phyloP scores from a whole-genome alignment of 2,329 filamentous ascomycete genomes.

The Diaporthe humulicola region DNA sequence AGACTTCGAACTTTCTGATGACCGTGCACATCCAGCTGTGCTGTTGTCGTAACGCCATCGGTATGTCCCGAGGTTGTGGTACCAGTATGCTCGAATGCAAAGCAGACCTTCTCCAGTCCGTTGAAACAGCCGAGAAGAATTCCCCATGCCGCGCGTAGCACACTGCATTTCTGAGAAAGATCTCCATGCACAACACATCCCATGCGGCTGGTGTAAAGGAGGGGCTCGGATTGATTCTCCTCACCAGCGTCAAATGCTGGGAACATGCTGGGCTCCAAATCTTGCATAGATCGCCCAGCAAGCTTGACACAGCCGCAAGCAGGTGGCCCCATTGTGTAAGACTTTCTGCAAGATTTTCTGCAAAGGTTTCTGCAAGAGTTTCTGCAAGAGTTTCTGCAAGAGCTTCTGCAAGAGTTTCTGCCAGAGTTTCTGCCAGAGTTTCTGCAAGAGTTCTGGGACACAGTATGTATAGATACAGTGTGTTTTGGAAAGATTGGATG shows the following conservation, averaged over 20 bases:
- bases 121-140: constrained; percentile 7
- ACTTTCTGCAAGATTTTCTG: neutral
- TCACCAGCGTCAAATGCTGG: constrained; percentile 1
- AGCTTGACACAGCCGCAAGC: neutral
- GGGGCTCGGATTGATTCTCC: neutral
- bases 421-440: no score
- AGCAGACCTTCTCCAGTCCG: constrained; percentile 11
- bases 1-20: neutral
- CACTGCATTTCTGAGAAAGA: constrained; percentile 1
- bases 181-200: neutral
- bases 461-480: neutral
- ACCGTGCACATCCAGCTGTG: neutral
- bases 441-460: neutral
- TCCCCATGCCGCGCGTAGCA: constrained; percentile 13
- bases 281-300: neutral
- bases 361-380: neutral
- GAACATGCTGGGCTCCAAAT: constrained; percentile 8
- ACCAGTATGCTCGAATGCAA: constrained; percentile 1
- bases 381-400: neutral
- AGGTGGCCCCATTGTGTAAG: neutral
- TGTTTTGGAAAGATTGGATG: neutral
- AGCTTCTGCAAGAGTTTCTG: neutral
- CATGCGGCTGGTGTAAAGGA: neutral
- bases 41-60: neutral
- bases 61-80: neutral